Evolutionary conservation across 768 basidiomycete genomes (phyloP).

Genomic region (Crassisporium funariophilum): DNA sequence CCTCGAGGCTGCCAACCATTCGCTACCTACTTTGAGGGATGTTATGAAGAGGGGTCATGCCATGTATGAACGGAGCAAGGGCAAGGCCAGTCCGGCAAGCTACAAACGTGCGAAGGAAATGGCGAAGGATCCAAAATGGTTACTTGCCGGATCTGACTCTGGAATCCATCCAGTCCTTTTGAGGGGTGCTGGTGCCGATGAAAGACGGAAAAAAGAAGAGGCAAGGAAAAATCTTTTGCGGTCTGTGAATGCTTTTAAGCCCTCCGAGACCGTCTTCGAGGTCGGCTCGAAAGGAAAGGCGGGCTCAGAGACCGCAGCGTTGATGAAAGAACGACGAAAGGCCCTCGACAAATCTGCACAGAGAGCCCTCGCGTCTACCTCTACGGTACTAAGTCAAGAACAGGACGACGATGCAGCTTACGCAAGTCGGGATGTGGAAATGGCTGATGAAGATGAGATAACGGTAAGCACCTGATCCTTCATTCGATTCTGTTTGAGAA

Average conservation of each 20-base stretch:
- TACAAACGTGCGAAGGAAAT: constrained; percentile 91
- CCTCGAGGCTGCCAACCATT: constrained; percentile 64
- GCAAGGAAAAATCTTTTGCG: constrained; percentile 68
- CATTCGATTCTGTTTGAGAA: background rate
- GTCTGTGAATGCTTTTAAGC: constrained; percentile 80
- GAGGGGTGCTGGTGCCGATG: constrained; percentile 37
- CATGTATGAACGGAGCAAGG: constrained; percentile 94
- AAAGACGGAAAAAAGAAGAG: constrained; percentile 47
- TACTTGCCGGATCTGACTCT: constrained; percentile 63
- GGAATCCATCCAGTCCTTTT: constrained; percentile 73
- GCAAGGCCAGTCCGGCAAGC: constrained; percentile 83
- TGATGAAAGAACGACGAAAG: constrained; percentile 90
- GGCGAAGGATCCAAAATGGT: constrained; percentile 71
- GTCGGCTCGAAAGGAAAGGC: constrained; percentile 80
- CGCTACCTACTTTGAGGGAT: constrained; percentile 65
- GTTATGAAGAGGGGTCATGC: constrained; percentile 89
- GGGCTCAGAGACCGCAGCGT: constrained; percentile 55
- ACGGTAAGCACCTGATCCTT: constrained; percentile 47
- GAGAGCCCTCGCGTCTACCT: constrained; percentile 42
- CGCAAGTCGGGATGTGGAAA: constrained; percentile 45
- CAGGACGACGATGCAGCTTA: constrained; percentile 37
- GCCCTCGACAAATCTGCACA: constrained; percentile 67
- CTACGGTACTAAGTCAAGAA: constrained; percentile 34
- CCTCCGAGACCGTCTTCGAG: constrained; percentile 91
- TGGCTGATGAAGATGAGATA: constrained; percentile 82